Evolutionary conservation across 2,329 filamentous ascomycete species (phyloP), one percentile per base, ranked within the genome.

Genomic region (Ophiostoma pallidulum): DNA sequence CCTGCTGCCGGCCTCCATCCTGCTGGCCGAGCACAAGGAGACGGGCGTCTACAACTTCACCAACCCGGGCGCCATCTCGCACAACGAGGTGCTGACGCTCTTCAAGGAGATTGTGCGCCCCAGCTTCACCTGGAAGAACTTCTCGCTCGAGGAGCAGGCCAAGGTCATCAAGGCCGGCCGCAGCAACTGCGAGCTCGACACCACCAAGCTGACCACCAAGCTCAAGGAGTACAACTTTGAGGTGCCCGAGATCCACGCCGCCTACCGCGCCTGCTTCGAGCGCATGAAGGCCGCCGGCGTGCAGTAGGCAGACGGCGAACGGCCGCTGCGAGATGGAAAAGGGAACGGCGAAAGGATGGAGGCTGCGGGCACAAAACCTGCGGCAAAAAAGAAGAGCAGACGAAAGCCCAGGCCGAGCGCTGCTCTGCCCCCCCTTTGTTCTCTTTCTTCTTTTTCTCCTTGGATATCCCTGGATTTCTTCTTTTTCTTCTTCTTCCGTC

Each of bases 11-110:
- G 72, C 73, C 12, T 73, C 77, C 63, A 94, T 98, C 58, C 72
- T 98, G 38, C 74, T 97, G 52, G 92, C 91, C 12, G 92, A 98
- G 67, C 92, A 98, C 68, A 96, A 96, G 62, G 79, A 82, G 36
- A 75, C 72, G 1, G 80, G 80, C 16, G 67, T 84, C 54, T 82
- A 79, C 64, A 84, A 84, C 66, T 83, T 84, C 62, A 83, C 79
- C 51, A 84, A 84, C 64, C 80, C 80, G 0, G 80, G 80, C 12
- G 76, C 78, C 53, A 83, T 84, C 60, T 80, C 77, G n/a, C 80
- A 84, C 64, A 84, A 84, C 61, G 78, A 84, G 63, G 78, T 84
- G 7, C 67, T 84, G 33, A 56, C 65, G 3, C 65, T 84, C 36
- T 83, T 82, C 65, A 74, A 73, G 56, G 71, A 82, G 53, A 77